Percentiles rank a stretch among this genome's conserved stretches.
Evolutionary conservation across 306 rosid species (phyloP).

Genomic region (Citrullus amarus): DNA sequence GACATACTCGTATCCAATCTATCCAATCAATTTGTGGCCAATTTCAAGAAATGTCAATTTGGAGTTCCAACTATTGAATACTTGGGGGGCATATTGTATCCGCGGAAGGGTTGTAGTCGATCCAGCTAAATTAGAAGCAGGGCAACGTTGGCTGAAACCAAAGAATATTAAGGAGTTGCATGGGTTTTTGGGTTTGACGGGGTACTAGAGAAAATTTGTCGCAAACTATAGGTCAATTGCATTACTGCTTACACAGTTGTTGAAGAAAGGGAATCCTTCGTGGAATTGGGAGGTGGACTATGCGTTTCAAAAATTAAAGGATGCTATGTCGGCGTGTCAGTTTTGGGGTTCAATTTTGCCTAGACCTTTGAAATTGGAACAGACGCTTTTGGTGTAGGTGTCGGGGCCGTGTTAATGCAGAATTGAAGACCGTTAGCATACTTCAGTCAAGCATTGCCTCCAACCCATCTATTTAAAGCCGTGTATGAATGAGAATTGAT

Average conservation of each 20-base stretch:
- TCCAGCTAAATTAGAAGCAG: neutral
- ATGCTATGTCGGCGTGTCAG: too few relatives aligned
- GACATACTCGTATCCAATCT: too few relatives aligned
- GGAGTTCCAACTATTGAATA: neutral
- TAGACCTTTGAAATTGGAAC: too few relatives aligned
- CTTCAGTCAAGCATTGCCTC: neutral
- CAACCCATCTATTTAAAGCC: accelerated
- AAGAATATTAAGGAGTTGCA: neutral
- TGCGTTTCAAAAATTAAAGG: too few relatives aligned
- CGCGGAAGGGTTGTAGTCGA: neutral
- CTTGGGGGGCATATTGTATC: neutral
- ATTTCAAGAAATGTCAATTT: neutral
- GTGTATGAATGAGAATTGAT: neutral
- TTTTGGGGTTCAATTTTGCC: too few relatives aligned
- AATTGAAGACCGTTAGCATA: neutral
- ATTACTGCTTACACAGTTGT: neutral
- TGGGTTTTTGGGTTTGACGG: neutral
- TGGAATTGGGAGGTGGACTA: accelerated
- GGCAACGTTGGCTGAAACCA: neutral
- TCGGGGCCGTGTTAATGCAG: too few relatives aligned
- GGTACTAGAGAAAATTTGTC: neutral
- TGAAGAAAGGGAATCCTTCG: neutral
- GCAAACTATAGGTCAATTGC: neutral
- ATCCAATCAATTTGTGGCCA: neutral
- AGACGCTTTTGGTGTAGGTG: too few relatives aligned